phyloP scores from a whole-genome alignment of 768 basidiomycete species.

The Dentipellis fragilis region DNA sequence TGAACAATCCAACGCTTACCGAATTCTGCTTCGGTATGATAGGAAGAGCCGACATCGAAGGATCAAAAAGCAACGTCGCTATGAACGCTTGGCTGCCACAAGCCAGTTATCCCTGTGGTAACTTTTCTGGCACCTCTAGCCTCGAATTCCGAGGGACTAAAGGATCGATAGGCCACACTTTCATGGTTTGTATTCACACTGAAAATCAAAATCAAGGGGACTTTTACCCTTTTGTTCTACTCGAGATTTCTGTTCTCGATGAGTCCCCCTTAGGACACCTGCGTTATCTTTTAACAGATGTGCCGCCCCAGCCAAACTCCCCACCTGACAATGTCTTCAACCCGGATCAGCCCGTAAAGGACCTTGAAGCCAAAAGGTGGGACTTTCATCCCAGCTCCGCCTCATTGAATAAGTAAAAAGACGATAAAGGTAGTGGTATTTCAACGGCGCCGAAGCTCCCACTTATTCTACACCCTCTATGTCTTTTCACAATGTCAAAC shows the following conservation, averaged over 20 bases:
- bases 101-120: slow-evolving; percentile 75
- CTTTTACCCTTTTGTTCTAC: slow-evolving; percentile 77
- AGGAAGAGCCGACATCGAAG: slow-evolving; percentile 78
- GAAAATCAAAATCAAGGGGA: slow-evolving; percentile 76
- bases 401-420: slow-evolving; percentile 74
- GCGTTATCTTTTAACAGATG: slow-evolving; percentile 33
- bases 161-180: slow-evolving; percentile 80
- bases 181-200: slow-evolving; percentile 75
- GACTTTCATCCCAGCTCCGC: slow-evolving; percentile 62
- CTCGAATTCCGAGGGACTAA: slow-evolving; percentile 71
- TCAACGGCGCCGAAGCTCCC: slow-evolving; percentile 70
- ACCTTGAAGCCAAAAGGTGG: slow-evolving; percentile 66
- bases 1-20: slow-evolving; percentile 77
- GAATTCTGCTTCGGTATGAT: slow-evolving; percentile 76
- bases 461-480: slow-evolving; percentile 76
- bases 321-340: slow-evolving; percentile 73
- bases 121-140: slow-evolving; percentile 77
- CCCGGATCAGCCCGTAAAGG: slow-evolving; percentile 56
- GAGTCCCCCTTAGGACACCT: slow-evolving; percentile 40
- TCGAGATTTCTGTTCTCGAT: slow-evolving; percentile 73
- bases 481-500: slow-evolving; percentile 81
- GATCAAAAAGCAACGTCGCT: slow-evolving; percentile 78
- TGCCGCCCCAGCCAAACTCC: slow-evolving; percentile 77
- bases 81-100: slow-evolving; percentile 79
- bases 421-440: slow-evolving; percentile 78